Conservation (phyloP, 352 stramenopile species). For the Blastocystis sp. region DNA sequence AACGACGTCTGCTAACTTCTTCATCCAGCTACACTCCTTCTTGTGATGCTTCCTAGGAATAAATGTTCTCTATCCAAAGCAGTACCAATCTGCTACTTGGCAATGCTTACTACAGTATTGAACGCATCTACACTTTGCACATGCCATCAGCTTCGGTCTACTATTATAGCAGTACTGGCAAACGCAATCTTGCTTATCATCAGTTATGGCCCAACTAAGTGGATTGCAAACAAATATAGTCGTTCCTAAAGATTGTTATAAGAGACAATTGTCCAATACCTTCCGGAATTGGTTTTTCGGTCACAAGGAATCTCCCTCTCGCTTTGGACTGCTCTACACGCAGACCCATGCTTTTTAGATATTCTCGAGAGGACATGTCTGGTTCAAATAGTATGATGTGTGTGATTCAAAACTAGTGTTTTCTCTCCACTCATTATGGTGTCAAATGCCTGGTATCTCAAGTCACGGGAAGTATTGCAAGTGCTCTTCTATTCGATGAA, state of each 20-base stretch:
- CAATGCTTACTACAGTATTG: constrained; percentile 17
- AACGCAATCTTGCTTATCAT: neutral
- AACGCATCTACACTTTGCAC: constrained; percentile 5
- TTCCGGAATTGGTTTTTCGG: neutral
- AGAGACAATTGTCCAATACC: neutral
- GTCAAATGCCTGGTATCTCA: too few relatives aligned
- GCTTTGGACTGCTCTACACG: constrained; percentile 19
- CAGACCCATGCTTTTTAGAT: constrained; percentile 1
- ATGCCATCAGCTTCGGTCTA: neutral
- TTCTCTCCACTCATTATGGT: too few relatives aligned
- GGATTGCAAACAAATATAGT: constrained; percentile 37
- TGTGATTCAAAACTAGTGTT: too few relatives aligned
- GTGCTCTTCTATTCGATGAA: too few relatives aligned
- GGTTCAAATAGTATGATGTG: neutral
- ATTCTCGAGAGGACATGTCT: constrained; percentile 37
- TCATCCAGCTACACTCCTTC: constrained; percentile 46
- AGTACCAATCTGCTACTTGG: constrained; percentile 47
- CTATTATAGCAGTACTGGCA: neutral
- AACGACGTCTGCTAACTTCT: constrained; percentile 12
- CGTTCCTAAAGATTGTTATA: neutral
- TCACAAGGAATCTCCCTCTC: constrained; percentile 17
- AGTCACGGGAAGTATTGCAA: too few relatives aligned
- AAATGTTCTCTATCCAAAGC: neutral
- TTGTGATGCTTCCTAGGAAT: constrained; percentile 50
- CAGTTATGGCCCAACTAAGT: neutral